Evolutionary conservation across 2,329 filamentous ascomycete species (phyloP).

Genomic region (Alternaria tenuissima): DNA sequence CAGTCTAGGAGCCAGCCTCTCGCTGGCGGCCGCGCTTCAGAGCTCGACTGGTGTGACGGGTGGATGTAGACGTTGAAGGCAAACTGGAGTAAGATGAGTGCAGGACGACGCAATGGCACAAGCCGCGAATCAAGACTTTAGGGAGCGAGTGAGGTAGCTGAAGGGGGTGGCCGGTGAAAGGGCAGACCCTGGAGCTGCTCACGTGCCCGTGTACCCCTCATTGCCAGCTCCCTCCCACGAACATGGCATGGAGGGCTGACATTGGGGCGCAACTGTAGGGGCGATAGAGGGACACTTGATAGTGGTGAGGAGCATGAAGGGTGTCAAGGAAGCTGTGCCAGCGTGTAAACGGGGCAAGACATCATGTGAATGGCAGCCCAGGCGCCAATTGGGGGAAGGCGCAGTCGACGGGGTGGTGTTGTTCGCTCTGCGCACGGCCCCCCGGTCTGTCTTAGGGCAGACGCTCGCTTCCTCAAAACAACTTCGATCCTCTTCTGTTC

Average conservation of each 20-base stretch:
- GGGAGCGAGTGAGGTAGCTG: neutral
- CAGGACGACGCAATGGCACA: conserved; percentile 8
- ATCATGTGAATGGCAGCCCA: conserved; percentile 27
- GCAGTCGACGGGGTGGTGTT: conserved; percentile 32
- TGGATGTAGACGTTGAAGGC: conserved; percentile 8
- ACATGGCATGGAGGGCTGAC: neutral
- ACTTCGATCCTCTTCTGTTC: conserved; percentile 31
- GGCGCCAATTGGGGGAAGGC: conserved; percentile 32
- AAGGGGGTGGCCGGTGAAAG: neutral
- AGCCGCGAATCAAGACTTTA: conserved; percentile 9
- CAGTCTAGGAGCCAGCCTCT: conserved; percentile 20
- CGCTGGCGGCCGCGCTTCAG: conserved; percentile 30
- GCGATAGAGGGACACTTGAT: neutral
- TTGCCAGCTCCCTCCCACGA: conserved; percentile 6
- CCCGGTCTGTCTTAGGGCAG: conserved; percentile 27
- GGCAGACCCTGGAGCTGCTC: conserved; percentile 17
- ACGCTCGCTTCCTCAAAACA: conserved; percentile 45
- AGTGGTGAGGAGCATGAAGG: neutral
- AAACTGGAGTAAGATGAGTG: conserved; percentile 6
- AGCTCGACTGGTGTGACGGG: conserved; percentile 39
- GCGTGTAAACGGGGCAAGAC: conserved; percentile 20
- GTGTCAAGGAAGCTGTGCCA: conserved; percentile 1
- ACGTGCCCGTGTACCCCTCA: conserved; percentile 27
- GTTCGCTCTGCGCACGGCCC: conserved; percentile 24
- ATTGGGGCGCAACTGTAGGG: neutral